phyloP scores from a whole-genome alignment of 345 rosid genomes.

The Rhizophora mangle region DNA sequence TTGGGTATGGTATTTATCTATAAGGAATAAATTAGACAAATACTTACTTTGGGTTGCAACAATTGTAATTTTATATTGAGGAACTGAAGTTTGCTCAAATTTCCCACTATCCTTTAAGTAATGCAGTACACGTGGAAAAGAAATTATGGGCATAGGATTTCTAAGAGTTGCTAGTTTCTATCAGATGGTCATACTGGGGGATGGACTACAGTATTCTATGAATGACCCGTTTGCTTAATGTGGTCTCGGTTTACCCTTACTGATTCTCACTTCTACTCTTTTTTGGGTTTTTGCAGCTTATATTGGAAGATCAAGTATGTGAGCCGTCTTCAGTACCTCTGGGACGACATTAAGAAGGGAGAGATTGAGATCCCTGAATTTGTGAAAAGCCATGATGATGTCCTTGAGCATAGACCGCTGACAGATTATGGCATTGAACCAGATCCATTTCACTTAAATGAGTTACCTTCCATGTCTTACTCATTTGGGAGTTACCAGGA shows the following conservation, averaged over 20 bases:
- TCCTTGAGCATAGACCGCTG: conserved; percentile 86
- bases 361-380: conserved; percentile 87
- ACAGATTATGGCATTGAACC: conserved; percentile 96
- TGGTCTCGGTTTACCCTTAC: conserved; percentile 6
- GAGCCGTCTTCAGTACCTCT: conserved; percentile 82
- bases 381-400: conserved; percentile 63
- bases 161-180: background rate
- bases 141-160: background rate
- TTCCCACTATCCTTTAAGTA: too few species aligned
- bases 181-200: background rate
- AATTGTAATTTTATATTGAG: background rate
- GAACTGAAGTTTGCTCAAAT: too few species aligned
- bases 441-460: conserved; percentile 59
- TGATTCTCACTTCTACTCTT: background rate
- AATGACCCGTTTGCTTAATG: background rate
- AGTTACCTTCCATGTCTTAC: conserved; percentile 48
- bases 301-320: conserved; percentile 91
- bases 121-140: too few species aligned
- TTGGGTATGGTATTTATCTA: background rate
- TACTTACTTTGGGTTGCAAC: background rate
- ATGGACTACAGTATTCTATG: background rate
- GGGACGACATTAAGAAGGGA: conserved; percentile 78
- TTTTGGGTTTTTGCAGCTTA: conserved; percentile 35
- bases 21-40: background rate
- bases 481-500: conserved; percentile 61